phyloP scores from a whole-genome alignment of 2,329 filamentous ascomycete species.

The Phialophora tarda region DNA sequence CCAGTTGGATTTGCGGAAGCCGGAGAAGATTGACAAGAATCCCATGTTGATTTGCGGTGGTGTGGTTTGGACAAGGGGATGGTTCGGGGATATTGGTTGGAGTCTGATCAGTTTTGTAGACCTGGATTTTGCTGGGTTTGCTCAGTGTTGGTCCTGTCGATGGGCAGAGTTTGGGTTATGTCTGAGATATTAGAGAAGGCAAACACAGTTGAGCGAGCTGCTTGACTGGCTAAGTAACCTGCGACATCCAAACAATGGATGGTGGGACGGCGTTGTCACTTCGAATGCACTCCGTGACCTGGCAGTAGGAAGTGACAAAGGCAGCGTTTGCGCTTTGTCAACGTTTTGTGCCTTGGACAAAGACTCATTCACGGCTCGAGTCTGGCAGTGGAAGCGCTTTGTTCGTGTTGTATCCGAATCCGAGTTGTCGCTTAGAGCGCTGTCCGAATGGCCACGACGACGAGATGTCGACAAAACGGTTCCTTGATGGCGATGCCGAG shows the following conservation, averaged over 20 bases:
- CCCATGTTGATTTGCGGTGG: not conserved
- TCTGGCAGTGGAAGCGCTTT: not conserved
- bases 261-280: not conserved
- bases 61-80: not conserved
- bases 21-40: constrained; percentile 12
- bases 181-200: not conserved
- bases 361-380: not conserved
- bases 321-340: not conserved
- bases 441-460: not conserved
- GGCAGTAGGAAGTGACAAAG: not conserved
- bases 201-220: not conserved
- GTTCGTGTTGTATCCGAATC: not conserved
- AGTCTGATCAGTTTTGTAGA: not conserved
- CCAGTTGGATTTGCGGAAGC: constrained; percentile 27
- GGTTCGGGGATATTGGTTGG: not conserved
- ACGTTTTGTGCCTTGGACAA: not conserved
- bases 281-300: not conserved
- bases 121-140: not conserved
- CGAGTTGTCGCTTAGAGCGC: not conserved
- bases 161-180: not conserved
- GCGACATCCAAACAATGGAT: not conserved
- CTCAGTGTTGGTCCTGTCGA: not conserved
- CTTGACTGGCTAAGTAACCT: not conserved
- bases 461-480: not conserved
- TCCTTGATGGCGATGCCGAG: not conserved